A percentile compares a stretch with the other conserved stretches of the same genome.
phyloP scores from a whole-genome alignment of 768 basidiomycete species.

The Phanerodontia chrysosporium region DNA sequence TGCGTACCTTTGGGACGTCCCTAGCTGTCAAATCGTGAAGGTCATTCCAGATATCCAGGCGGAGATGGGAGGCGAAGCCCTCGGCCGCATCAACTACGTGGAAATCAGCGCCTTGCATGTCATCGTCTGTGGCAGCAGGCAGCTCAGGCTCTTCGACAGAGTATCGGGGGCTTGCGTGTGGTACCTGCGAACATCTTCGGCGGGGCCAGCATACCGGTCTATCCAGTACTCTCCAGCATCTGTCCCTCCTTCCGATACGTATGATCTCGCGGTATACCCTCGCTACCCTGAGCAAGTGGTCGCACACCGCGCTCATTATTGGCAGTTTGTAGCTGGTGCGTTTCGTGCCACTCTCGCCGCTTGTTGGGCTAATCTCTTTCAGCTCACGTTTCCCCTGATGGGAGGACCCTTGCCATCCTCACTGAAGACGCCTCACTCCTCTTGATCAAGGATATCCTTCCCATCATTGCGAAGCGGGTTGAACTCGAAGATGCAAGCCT shows the following conservation, averaged over 20 bases:
- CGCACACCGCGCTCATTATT: neutral
- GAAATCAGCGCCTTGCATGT: conserved; percentile 57
- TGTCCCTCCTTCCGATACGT: neutral
- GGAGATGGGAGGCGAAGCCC: neutral
- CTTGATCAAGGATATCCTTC: conserved; percentile 32
- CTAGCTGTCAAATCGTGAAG: conserved; percentile 44
- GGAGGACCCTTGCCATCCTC: conserved; percentile 30
- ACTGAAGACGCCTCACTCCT: conserved; percentile 20
- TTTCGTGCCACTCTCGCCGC: too few species aligned
- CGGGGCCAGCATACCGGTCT: neutral
- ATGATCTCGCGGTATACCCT: neutral
- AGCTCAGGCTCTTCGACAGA: conserved; percentile 53
- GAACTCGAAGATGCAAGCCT: conserved; percentile 12
- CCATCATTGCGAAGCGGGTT: conserved; percentile 20
- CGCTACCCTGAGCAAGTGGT: neutral
- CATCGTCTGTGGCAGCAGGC: conserved; percentile 49
- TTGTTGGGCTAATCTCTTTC: conserved; percentile 10
- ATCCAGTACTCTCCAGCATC: neutral
- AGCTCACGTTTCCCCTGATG: conserved; percentile 36
- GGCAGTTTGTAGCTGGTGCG: conserved; percentile 8
- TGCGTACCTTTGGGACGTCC: conserved; percentile 63
- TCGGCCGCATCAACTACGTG: conserved; percentile 55
- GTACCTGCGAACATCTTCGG: neutral
- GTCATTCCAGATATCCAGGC: conserved; percentile 39
- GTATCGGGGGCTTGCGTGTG: conserved; percentile 36